phyloP scores from a whole-genome alignment of 768 basidiomycete species.

The Dictyophora rubrovolvata region DNA sequence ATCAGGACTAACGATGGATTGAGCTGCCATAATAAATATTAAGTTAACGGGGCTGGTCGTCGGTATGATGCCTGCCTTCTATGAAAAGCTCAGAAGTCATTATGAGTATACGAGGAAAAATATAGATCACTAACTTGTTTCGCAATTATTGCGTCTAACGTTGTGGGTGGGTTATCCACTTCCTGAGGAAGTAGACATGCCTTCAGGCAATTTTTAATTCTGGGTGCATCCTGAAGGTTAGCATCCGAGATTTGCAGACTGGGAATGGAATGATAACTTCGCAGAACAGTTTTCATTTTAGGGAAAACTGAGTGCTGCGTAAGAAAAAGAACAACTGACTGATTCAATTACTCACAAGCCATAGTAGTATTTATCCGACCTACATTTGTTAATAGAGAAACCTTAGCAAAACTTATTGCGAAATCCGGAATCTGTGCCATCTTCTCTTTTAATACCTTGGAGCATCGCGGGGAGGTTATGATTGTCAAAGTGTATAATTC shows the following conservation, averaged over 20 bases:
- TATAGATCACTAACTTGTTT: constrained; percentile 34
- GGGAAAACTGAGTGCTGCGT: constrained; percentile 45
- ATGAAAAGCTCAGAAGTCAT: constrained; percentile 19
- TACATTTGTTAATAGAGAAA: constrained; percentile 66
- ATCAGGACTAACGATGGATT: constrained; percentile 50
- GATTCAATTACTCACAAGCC: constrained; percentile 47
- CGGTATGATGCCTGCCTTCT: constrained; percentile 47
- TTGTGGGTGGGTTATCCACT: constrained; percentile 37
- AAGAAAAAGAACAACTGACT: constrained; percentile 9
- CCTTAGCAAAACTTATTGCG: constrained; percentile 63
- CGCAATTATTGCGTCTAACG: constrained; percentile 46
- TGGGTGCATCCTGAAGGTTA: constrained; percentile 68
- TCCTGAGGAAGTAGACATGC: constrained; percentile 46
- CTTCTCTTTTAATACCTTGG: constrained; percentile 62
- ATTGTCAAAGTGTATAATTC: constrained; percentile 78
- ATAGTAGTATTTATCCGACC: constrained; percentile 74
- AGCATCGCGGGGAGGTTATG: constrained; percentile 60
- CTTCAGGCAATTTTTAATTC: constrained; percentile 69
- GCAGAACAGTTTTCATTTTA: constrained; percentile 67
- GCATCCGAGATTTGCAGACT: constrained; percentile 52
- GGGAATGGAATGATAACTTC: constrained; percentile 73
- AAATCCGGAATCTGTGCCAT: constrained; percentile 53
- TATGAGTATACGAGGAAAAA: constrained; percentile 8
- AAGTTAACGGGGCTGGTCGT: constrained; percentile 69
- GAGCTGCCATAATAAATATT: constrained; percentile 60